Conservation (phyloP, 2,329 filamentous ascomycete species). For the Tolypocladium album region DNA sequence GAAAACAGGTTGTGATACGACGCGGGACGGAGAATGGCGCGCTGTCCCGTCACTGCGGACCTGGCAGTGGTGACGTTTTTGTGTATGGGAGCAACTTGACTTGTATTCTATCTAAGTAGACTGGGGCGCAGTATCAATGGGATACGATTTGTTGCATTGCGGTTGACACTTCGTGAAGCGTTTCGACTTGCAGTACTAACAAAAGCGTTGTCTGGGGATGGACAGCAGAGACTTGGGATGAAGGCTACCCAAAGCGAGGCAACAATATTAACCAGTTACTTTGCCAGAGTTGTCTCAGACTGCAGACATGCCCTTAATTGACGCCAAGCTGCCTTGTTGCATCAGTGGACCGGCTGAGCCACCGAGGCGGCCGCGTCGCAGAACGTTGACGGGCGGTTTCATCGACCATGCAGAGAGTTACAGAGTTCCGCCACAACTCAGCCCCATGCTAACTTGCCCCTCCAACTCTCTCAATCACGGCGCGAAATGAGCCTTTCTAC, state of each 20-base stretch:
- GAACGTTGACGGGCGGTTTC: not conserved
- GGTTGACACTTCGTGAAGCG: not conserved
- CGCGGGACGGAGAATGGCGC: constrained; percentile 2
- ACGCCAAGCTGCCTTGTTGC: not conserved
- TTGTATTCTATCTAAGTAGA: constrained; percentile 2
- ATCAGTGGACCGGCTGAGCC: not conserved
- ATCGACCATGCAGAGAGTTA: not conserved
- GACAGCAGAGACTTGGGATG: not conserved
- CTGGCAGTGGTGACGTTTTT: not conserved
- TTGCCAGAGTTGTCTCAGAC: not conserved
- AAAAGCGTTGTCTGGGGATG: not conserved
- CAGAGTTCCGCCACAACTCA: not conserved
- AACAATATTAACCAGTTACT: not conserved
- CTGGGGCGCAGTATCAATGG: not conserved
- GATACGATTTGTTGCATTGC: not conserved
- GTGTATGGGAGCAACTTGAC: not conserved
- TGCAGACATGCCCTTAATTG: not conserved
- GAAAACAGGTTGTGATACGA: not conserved
- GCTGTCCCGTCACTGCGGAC: not conserved
- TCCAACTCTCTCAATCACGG: not conserved
- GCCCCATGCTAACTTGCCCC: not conserved
- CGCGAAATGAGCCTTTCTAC: not conserved
- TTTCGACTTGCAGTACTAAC: not conserved
- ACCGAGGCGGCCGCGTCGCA: not conserved
- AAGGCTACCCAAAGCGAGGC: not conserved